Conservation (phyloP, 805 yeast species). For the Blastobotrys muscicola region DNA sequence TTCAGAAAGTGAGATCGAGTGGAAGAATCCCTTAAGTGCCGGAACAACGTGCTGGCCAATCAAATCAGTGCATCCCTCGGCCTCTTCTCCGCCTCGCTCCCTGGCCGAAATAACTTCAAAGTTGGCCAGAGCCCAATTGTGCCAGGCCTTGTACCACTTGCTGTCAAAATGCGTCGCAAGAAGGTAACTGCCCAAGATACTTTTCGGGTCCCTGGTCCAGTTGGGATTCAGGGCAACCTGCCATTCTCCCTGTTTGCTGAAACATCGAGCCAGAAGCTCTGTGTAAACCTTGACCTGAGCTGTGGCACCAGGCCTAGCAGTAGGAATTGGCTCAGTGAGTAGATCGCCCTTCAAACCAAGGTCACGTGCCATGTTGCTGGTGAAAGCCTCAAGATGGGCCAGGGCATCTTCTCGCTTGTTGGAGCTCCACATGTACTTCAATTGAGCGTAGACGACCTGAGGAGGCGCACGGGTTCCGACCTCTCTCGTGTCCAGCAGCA, state of each 20-base stretch:
- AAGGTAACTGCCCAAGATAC: constrained; percentile 82
- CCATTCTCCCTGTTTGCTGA: constrained; percentile 98
- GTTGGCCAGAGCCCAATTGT: constrained; percentile 97
- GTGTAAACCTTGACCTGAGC: constrained; percentile 78
- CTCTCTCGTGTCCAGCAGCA: constrained; percentile 65
- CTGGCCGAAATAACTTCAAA: constrained; percentile 73
- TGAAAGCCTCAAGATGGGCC: constrained; percentile 76
- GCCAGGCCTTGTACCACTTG: constrained; percentile 98
- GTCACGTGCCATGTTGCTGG: constrained; percentile 82
- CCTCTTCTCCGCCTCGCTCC: constrained; percentile 16
- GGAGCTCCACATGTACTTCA: constrained; percentile 95
- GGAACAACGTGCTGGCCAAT: constrained; percentile 88
- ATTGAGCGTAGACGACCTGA: constrained; percentile 92
- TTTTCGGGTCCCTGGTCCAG: constrained; percentile 70
- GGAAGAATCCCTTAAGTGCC: constrained; percentile 92
- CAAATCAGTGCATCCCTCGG: constrained; percentile 30
- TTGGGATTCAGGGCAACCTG: constrained; percentile 68
- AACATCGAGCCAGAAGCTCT: constrained; percentile 81
- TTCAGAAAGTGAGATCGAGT: constrained; percentile 79
- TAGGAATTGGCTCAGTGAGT: constrained; percentile 76
- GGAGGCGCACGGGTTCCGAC: constrained; percentile 73
- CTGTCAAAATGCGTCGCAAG: constrained; percentile 91
- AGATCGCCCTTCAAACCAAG: constrained; percentile 68
- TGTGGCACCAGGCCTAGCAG: constrained; percentile 56
- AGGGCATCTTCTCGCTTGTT: constrained; percentile 84